Conservation (phyloP, 2,329 filamentous ascomycete species). For the Daldinia sp. region DNA sequence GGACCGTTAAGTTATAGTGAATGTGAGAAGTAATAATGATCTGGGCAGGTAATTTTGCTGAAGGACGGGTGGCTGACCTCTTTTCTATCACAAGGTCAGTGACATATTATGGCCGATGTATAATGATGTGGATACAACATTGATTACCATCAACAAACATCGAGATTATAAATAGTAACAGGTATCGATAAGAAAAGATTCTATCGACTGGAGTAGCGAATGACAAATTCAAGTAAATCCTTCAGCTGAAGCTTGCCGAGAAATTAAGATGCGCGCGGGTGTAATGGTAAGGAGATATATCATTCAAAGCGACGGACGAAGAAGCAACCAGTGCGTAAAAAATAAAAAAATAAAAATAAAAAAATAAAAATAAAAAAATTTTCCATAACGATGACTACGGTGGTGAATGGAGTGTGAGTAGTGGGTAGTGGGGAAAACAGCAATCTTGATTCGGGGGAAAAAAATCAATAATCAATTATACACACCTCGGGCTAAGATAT, state of each 20-base stretch:
- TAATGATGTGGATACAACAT: slow-evolving; percentile 32
- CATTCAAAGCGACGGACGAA: not conserved
- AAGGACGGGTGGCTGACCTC: slow-evolving; percentile 11
- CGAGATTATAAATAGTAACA: slow-evolving; percentile 45
- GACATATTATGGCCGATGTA: slow-evolving; percentile 8
- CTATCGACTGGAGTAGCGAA: slow-evolving; percentile 41
- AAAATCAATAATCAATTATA: slow-evolving; percentile 6
- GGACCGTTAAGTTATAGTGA: not conserved
- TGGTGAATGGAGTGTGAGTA: slow-evolving; percentile 2
- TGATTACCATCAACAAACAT: slow-evolving; percentile 33
- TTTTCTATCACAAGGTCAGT: slow-evolving; percentile 33
- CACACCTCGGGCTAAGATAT: slow-evolving; percentile 6
- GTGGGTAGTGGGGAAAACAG: not conserved
- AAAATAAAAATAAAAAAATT: too few species aligned
- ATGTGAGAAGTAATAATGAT: not conserved
- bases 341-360: too few species aligned
- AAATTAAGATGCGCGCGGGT: slow-evolving; percentile 47
- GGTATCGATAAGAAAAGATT: slow-evolving; percentile 39
- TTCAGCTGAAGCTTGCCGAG: slow-evolving; percentile 51
- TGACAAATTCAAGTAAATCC: slow-evolving; percentile 48
- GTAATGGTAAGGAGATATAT: slow-evolving; percentile 8
- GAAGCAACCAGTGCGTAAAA: not conserved
- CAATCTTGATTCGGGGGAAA: not conserved
- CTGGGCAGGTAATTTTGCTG: slow-evolving; percentile 1
- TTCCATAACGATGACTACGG: not conserved